phyloP scores from a whole-genome alignment of 305 asterid species.

The Solanum chacoense region DNA sequence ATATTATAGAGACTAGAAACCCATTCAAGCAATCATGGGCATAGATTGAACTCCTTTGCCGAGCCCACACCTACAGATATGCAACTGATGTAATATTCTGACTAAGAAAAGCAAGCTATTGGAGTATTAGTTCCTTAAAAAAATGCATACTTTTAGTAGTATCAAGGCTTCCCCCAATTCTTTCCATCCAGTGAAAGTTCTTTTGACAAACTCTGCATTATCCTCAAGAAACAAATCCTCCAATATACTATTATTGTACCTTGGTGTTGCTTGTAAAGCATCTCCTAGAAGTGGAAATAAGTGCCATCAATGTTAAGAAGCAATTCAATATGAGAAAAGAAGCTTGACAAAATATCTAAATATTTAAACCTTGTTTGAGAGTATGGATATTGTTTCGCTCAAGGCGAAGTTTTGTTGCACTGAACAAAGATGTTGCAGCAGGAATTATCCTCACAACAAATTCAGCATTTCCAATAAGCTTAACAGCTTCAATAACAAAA shows the following conservation, averaged over 20 bases:
- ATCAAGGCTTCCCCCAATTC: constrained; percentile 71
- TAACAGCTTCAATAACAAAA: constrained; percentile 36
- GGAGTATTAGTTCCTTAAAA: constrained; percentile 11
- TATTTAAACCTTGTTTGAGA: constrained; percentile 49
- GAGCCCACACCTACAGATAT: constrained; percentile 81
- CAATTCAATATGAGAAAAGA: background rate
- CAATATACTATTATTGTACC: constrained; percentile 77
- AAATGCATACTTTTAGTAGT: constrained; percentile 65
- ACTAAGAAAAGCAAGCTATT: constrained; percentile 10
- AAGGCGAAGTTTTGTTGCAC: constrained; percentile 48
- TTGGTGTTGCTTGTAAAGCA: constrained; percentile 58
- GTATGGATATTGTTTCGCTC: constrained; percentile 69
- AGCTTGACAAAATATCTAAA: background rate
- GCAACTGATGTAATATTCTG: constrained; percentile 11
- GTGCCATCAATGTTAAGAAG: constrained; percentile 9
- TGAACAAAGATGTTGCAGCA: constrained; percentile 63
- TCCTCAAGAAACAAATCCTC: constrained; percentile 94
- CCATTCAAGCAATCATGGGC: constrained; percentile 92
- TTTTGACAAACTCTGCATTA: constrained; percentile 52
- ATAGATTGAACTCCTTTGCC: constrained; percentile 53
- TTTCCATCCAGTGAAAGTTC: constrained; percentile 54
- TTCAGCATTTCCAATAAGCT: constrained; percentile 30
- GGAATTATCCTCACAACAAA: constrained; percentile 79
- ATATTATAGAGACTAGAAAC: constrained; percentile 54
- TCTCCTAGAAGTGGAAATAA: constrained; percentile 19